Evolutionary conservation across 2,329 filamentous ascomycete genomes (phyloP), one percentile per base, ranked within the genome.

Genomic region (Cladosporium sp.): DNA sequence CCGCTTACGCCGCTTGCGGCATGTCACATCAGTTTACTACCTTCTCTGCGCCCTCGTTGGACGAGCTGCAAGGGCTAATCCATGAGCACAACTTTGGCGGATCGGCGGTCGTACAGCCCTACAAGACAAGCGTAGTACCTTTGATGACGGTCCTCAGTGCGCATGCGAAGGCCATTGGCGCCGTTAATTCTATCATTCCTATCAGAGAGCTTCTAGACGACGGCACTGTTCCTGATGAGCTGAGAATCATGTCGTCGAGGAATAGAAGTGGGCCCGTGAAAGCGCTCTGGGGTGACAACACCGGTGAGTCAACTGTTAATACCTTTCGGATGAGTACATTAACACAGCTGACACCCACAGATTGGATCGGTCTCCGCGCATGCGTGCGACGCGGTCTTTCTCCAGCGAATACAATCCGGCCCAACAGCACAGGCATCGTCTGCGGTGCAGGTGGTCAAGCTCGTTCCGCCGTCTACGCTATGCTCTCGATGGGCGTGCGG

Each of bases 301-400:
- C 86, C 0, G 54, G 54, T 56, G 46, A 19, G 49, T 31, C n/a
- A 19, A 9, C 14, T 16, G 3, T 3, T 13, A 11, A 35, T 9
- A 14, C 9, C 14, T 13, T 2, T 2, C n/a, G 9, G 19, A 9
- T 8, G 18, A n/a, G 4, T 52, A 8, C n/a, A 14, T 4, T 14
- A 16, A 14, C 11, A 35, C 3, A 4, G 13, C 9, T 14, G 9
- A 34, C 9, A 4, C 40, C 43, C 38, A 46, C 37, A 56, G 87
- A 91, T 66, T 91, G 87, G 84, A 85, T 89, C 33, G 87, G 87
- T 4, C 87, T 91, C 40, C 75, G 84, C 49, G 85, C 84, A 3
- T 89, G 85, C 63, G 80, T 91, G 40, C 78, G 83, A 5, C 77
- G 85, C 32, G 86, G 86, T 2, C 73, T 90, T 2, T 89, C 86